Base-by-base conservation (phyloP, 73 alveolate genomes). In the Loxodes magnus region DNA sequence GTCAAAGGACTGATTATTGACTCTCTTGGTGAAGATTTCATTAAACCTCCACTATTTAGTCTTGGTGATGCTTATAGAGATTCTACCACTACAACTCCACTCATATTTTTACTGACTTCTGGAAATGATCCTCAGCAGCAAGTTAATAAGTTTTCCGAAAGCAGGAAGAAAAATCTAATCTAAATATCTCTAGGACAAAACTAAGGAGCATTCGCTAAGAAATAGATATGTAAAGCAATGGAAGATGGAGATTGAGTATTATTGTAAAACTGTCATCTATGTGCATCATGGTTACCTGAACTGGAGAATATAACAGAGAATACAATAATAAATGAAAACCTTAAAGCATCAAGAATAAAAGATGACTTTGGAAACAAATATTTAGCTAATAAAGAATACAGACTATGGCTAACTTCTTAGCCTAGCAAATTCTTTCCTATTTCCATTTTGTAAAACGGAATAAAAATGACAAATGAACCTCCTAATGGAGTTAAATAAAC, bases 81-180 rank as follows among this genome's bases (percentile, higher is more conserved):
- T 51, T 78, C 96, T 42, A 92, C 82, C 53, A 73, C 80, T 68
- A 72, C 79, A 39, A 93, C 98, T 0, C 99, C 99, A 2, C 74
- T 93, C 10, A 86, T 93, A 5, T 93, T 93, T 61, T 93, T 93
- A 41, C 72, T 93, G 46, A 64, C 93, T 19, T 73, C 82, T 56
- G 99, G 99, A 1, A 97, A 97, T 30, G 99, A 93, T 52, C 99
- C 99, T 1, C n/a, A n/a, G n/a, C n/a, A n/a, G n/a, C n/a, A n/a
- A n/a, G n/a, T 90, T 3, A 76, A 74, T 43, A 87, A 87, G 59
- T 87, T 78, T 51, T 90, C 93, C 5, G 87, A 82, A 50, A 61
- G 54, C 30, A 88, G 77, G 73, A 68, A 78, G 55, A 85, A 71
- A 67, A 67, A 71, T 39, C 59, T 90, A 36, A 78, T 69, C 5